Percentiles rank a stretch among this genome's conserved stretches.
These are phyloP conservation scores for Boletellus deceptivus DNA, from an alignment of 1,284 basidiomycete species.

Conservation along the genomic window DNA sequence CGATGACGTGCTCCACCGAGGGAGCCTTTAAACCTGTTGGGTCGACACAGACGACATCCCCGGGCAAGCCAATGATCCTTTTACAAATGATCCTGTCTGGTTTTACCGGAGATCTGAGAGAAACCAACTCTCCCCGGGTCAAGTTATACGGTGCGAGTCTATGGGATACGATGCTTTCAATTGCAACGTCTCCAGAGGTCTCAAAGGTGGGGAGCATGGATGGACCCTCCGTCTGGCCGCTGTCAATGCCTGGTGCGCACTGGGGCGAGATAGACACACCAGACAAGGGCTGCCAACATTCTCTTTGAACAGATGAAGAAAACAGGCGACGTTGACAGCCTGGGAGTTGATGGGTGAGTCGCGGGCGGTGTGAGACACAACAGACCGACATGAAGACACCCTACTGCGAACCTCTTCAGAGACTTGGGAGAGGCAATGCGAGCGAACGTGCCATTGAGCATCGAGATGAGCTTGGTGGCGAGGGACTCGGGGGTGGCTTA, in stretches of 20 bases:
- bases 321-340: constrained; percentile 52
- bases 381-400: constrained; percentile 31
- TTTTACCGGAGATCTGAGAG: constrained; percentile 72
- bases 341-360: constrained; percentile 24
- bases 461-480: too few species aligned
- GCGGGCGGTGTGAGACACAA: neutral
- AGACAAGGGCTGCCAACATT: constrained; percentile 55
- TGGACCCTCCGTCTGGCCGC: constrained; percentile 59
- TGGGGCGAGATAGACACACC: constrained; percentile 36
- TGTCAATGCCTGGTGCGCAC: neutral
- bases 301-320: constrained; percentile 56
- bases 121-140: constrained; percentile 79
- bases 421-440: neutral
- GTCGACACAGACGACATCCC: constrained; percentile 89
- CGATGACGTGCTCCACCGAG: constrained; percentile 65
- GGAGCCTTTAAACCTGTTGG: constrained; percentile 63
- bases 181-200: constrained; percentile 53
- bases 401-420: constrained; percentile 20
- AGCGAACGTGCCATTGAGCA: neutral
- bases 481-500: neutral
- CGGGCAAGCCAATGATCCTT: constrained; percentile 86
- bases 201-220: constrained; percentile 88
- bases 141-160: constrained; percentile 54
- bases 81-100: constrained; percentile 81
- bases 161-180: constrained; percentile 62